A percentile compares a stretch with the other conserved stretches of the same genome.
phyloP scores from a whole-genome alignment of 1,139 yeast species.

The Sugiyamaella neomexicana region DNA sequence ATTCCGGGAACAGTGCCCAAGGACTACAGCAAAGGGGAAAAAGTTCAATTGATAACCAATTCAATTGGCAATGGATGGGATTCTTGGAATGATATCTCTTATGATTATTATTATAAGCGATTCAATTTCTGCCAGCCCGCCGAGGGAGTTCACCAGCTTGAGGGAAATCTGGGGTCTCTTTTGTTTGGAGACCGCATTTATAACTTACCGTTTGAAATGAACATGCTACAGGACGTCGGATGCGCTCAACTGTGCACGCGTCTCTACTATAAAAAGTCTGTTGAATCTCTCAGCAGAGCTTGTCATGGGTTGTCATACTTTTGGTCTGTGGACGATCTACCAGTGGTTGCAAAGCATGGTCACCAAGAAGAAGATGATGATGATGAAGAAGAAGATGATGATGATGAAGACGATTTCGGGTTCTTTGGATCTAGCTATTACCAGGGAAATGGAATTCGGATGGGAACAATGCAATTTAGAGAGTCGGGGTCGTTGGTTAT shows the following conservation, averaged over 20 bases:
- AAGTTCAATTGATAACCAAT: conserved; percentile 77
- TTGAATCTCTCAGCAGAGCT: conserved; percentile 74
- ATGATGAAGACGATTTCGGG: conserved; percentile 2
- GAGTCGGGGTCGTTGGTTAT: conserved; percentile 42
- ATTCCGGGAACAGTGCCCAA: conserved; percentile 95
- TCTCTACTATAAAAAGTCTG: conserved; percentile 60
- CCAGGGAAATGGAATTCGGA: conserved; percentile 76
- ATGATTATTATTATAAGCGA: conserved; percentile 78
- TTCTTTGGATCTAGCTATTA: conserved; percentile 37
- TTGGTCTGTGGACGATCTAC: conserved; percentile 93
- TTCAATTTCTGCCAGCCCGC: conserved; percentile 87
- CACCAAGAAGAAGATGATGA: neutral
- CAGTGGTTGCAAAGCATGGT: conserved; percentile 66
- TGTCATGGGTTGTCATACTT: conserved; percentile 76
- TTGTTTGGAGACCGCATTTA: conserved; percentile 94
- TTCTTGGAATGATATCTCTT: conserved; percentile 32
- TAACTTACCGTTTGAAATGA: conserved; percentile 81
- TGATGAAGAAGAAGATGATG: conserved; percentile 37
- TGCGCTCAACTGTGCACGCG: conserved; percentile 66
- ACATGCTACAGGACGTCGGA: conserved; percentile 67
- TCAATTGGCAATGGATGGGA: conserved; percentile 59
- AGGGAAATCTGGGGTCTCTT: conserved; percentile 88
- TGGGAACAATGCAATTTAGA: conserved; percentile 54
- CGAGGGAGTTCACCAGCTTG: conserved; percentile 58
- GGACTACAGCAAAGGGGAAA: conserved; percentile 69